Evolutionary conservation across 305 asterid genomes (phyloP).

Genomic region (Striga hermonthica): DNA sequence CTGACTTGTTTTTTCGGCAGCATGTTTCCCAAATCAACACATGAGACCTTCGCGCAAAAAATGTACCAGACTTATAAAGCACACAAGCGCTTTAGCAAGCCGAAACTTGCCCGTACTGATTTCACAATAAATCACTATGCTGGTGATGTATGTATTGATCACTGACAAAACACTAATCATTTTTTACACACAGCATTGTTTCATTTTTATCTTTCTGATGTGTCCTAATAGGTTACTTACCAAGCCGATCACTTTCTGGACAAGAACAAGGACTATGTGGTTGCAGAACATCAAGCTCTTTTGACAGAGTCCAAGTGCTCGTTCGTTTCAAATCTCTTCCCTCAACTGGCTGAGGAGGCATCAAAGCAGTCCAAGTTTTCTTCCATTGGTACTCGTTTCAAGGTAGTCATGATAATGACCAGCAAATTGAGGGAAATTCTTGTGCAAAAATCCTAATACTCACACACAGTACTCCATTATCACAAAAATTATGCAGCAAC

Average conservation of each 20-base stretch:
- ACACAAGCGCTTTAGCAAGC: conserved; percentile 94
- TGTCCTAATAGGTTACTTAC: conserved; percentile 65
- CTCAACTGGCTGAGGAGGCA: conserved; percentile 66
- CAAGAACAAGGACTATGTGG: conserved; percentile 92
- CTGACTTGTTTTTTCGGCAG: conserved; percentile 52
- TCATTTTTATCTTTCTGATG: conserved; percentile 28
- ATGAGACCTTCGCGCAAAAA: conserved; percentile 94
- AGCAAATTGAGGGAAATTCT: conserved; percentile 19
- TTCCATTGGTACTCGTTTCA: conserved; percentile 89
- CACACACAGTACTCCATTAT: conserved; percentile 28
- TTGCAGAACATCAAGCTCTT: conserved; percentile 95
- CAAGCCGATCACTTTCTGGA: conserved; percentile 95
- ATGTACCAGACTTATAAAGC: conserved; percentile 91
- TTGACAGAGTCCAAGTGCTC: conserved; percentile 70
- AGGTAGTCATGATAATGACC: conserved; percentile 44
- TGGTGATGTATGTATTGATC: conserved; percentile 70
- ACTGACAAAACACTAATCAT: conserved; percentile 18
- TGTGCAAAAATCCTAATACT: conserved; percentile 28
- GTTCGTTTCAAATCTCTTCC: conserved; percentile 78
- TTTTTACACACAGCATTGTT: conserved; percentile 27
- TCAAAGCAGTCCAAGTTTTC: conserved; percentile 94
- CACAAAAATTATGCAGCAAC: conserved; percentile 64
- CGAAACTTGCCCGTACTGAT: conserved; percentile 86
- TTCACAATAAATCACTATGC: conserved; percentile 95
- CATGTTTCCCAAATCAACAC: conserved; percentile 98